phyloP scores from a whole-genome alignment of 805 yeast species.

The Candida maltosa region DNA sequence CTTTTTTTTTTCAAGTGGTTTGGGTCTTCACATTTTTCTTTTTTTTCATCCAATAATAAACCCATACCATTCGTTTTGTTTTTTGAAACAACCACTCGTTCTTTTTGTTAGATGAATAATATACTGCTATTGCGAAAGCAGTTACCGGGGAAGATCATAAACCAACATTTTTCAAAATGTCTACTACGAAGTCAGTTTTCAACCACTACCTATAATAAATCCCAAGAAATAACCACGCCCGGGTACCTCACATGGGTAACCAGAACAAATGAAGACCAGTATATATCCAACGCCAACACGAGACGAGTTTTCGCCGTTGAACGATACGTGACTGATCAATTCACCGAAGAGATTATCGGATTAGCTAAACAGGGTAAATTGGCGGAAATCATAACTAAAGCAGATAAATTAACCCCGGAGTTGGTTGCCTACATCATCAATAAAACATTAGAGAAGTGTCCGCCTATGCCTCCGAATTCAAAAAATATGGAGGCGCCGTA shows the following conservation, averaged over 20 bases:
- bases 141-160: too few relatives aligned
- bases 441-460: constrained; percentile 8
- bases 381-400: not conserved
- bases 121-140: too few relatives aligned
- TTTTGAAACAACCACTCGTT: not conserved
- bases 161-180: too few relatives aligned
- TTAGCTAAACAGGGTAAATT: not conserved
- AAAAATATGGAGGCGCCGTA: constrained; percentile 13
- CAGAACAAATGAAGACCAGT: too few relatives aligned
- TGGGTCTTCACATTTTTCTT: not conserved
- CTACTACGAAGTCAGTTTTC: too few relatives aligned
- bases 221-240: too few relatives aligned
- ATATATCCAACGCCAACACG: too few relatives aligned
- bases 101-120: too few relatives aligned
- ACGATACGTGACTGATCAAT: not conserved
- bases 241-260: too few relatives aligned
- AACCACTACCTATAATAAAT: too few relatives aligned
- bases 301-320: too few relatives aligned
- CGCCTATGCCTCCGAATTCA: constrained; percentile 7
- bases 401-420: constrained; percentile 2
- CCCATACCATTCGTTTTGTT: not conserved
- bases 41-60: not conserved
- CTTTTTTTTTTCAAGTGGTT: not conserved
- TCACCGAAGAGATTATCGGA: not conserved
- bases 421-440: constrained; percentile 7